Base-by-base conservation (phyloP, 2,329 filamentous ascomycete genomes). In the Albophoma yamanashiensis region DNA sequence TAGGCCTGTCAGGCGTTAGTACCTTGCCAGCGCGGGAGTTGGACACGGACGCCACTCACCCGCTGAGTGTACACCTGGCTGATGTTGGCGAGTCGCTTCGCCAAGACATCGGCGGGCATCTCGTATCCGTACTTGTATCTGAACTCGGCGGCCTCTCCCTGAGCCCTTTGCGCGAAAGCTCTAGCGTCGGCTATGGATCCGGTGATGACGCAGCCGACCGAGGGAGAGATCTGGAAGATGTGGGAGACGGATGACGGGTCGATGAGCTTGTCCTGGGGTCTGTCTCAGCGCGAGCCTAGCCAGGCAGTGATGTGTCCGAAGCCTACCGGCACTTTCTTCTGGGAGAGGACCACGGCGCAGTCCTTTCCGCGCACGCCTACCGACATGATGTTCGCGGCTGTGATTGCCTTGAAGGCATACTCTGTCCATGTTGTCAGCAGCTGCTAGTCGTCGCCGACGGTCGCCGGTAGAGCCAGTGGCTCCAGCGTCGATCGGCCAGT, bases 351-450 rank as follows among this genome's bases (percentile, higher is more conserved):
- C 53, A 99, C 94, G 40, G 94, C 94, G 71, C 93, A 97, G 79
- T 94, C 86, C 83, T 99, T 99, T 76, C 94, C 94, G 73, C 92
- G 85, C 67, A 99, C 86, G 69, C 94, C 94, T 75, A 99, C 85
- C 63, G 94, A 94, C 82, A 96, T 99, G 80, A 99, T 97, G 78
- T 97, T 97, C 68, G 94, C 94, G 63, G 94, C 93, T 68, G 94
- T 99, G 78, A 99, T 99, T 62, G 94, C 94, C 82, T 99, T 99
- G 87, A 99, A 99, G 69, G 94, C 94, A 93, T 99, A 99, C 84
- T 99, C 94, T 97, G 74, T 68, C 58, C 45, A 60, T 25, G 59
- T 3, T 20, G 59, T 58, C 22, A 60, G 56, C 39, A 20, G 31
- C 31, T 31, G 45, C 36, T 40, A n/a, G 47, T 17, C 17, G 22